A percentile compares a stretch with the other conserved stretches of the same genome.
These are phyloP conservation scores for Penium margaritaceum DNA, from an alignment of 139 green algal genomes.

Conservation along the genomic window DNA sequence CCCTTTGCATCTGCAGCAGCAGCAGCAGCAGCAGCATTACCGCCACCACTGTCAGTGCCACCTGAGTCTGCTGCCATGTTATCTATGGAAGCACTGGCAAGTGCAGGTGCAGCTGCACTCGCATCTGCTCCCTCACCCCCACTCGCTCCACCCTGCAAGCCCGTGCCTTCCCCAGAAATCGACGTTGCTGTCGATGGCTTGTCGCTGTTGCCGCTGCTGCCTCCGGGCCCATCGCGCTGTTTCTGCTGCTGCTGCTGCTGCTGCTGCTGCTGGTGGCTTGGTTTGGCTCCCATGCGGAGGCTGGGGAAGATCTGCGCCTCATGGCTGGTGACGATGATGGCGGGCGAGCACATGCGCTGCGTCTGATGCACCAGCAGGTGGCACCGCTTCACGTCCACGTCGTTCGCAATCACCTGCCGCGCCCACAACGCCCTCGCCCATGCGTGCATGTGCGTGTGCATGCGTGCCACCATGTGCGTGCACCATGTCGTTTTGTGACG, in stretches of 20 bases:
- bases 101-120: too few relatives aligned
- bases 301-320: constrained; percentile 76
- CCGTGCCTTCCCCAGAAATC: too few relatives aligned
- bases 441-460: too few relatives aligned
- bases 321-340: constrained; percentile 87
- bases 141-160: too few relatives aligned
- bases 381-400: constrained; percentile 87
- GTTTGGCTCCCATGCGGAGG: constrained; percentile 43
- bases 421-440: too few relatives aligned
- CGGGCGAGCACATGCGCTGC: constrained; percentile 78
- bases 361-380: constrained; percentile 95
- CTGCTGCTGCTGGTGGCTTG: not conserved
- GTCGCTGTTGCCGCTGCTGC: too few relatives aligned
- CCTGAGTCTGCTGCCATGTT: too few relatives aligned
- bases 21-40: not conserved
- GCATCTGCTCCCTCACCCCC: too few relatives aligned
- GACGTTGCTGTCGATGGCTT: too few relatives aligned
- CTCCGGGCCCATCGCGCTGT: too few relatives aligned
- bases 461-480: not conserved
- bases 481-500: not conserved
- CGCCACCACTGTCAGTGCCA: not conserved
- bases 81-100: too few relatives aligned
- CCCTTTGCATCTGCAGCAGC: not conserved
- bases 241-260: too few relatives aligned
- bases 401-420: constrained; percentile 84